These are phyloP conservation scores for Leccinum aurantiacum DNA, from an alignment of 768 basidiomycete species.

Conservation along the genomic window DNA sequence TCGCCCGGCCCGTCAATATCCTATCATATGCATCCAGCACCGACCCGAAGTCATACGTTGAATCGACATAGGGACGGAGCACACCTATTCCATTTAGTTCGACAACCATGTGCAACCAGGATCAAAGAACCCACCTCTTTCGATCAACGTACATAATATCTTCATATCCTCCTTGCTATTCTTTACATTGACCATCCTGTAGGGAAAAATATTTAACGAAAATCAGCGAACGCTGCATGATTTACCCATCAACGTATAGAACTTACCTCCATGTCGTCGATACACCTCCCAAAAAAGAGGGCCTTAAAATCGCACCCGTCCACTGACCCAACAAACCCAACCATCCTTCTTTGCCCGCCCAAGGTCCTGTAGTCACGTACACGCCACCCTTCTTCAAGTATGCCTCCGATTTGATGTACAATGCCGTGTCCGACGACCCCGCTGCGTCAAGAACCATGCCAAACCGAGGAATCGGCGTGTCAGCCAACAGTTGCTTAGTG, in stretches of 20 bases:
- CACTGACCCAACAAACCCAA: no score
- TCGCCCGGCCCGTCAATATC: slow-evolving; percentile 52
- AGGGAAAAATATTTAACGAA: background rate
- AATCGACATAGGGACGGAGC: slow-evolving; percentile 58
- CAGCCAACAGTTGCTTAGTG: slow-evolving; percentile 42
- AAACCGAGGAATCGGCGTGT: slow-evolving; percentile 51
- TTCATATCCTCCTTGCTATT: slow-evolving; percentile 38
- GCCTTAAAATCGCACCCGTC: no score
- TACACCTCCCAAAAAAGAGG: no score
- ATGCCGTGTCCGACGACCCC: slow-evolving; percentile 44
- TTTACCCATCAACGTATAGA: no score
- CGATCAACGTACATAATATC: slow-evolving; percentile 37
- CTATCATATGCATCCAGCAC: slow-evolving; percentile 61
- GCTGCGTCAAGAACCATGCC: slow-evolving; percentile 61
- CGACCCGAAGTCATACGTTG: slow-evolving; percentile 55
- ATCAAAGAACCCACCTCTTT: slow-evolving; percentile 37
- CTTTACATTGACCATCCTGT: slow-evolving; percentile 30
- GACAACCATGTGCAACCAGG: background rate
- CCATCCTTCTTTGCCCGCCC: slow-evolving; percentile 16
- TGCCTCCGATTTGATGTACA: slow-evolving; percentile 50
- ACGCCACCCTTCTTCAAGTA: slow-evolving; percentile 53
- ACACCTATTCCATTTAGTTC: slow-evolving; percentile 35
- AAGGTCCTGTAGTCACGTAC: slow-evolving; percentile 55
- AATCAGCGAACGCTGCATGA: background rate
- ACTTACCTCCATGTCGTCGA: no score